phyloP scores from a whole-genome alignment of 2,329 filamentous ascomycete genomes.

The Myriosclerotinia curreyana region DNA sequence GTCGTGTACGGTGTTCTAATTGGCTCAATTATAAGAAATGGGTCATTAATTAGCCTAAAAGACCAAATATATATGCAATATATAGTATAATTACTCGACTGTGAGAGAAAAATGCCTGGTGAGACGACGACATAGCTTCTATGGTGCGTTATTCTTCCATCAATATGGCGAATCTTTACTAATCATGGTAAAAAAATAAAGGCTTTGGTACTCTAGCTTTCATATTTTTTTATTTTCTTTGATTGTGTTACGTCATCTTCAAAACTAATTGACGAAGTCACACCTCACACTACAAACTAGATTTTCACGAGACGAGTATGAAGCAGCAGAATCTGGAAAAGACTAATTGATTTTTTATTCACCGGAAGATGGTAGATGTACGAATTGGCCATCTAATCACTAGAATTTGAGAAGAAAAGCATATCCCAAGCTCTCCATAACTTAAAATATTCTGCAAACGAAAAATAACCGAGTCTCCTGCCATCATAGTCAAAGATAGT shows the following conservation, averaged over 20 bases:
- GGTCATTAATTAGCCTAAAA: background rate
- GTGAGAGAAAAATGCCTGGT: no score
- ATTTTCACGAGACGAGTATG: background rate
- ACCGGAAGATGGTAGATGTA: accelerated
- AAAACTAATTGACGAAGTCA: background rate
- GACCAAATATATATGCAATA: background rate
- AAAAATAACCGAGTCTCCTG: background rate
- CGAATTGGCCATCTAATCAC: background rate
- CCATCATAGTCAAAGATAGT: background rate
- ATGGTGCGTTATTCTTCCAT: background rate
- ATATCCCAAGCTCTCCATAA: background rate
- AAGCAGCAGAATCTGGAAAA: background rate
- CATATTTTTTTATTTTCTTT: background rate
- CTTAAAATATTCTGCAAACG: background rate
- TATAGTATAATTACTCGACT: background rate
- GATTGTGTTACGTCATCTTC: background rate
- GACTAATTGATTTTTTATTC: background rate
- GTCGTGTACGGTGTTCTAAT: no score
- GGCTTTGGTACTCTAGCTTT: background rate
- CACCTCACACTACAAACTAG: background rate
- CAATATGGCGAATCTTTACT: accelerated
- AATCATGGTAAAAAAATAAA: background rate
- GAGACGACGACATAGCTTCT: no score
- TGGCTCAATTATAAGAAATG: background rate
- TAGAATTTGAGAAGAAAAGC: background rate